These are phyloP conservation scores for Gossypium raimondii DNA, from an alignment of 345 rosid species.

Conservation along the genomic window DNA sequence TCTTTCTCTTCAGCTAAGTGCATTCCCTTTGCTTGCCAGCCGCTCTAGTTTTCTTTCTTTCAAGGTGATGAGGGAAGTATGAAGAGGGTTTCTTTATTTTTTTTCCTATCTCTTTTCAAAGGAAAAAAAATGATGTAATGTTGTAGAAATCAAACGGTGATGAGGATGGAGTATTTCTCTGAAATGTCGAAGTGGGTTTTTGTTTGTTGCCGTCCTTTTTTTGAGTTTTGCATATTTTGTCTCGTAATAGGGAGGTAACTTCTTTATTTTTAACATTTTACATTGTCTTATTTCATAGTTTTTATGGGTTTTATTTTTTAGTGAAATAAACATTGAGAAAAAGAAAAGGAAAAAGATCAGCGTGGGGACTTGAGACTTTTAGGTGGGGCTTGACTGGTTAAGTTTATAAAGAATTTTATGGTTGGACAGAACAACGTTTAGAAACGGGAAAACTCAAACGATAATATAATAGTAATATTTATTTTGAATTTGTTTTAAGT, in stretches of 20 bases:
- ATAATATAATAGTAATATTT: constrained; percentile 11
- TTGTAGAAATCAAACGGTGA: constrained; percentile 11
- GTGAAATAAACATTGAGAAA: constrained; percentile 17
- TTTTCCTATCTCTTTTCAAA: not conserved
- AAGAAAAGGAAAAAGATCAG: constrained; percentile 19
- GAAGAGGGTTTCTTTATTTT: not conserved
- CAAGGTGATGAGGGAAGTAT: not conserved
- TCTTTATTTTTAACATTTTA: constrained; percentile 9
- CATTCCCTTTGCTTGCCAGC: not conserved
- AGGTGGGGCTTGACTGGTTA: constrained; percentile 22
- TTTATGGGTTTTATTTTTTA: constrained; percentile 1
- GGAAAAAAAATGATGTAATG: constrained; percentile 12
- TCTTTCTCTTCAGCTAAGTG: constrained; percentile 12
- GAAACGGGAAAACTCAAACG: constrained; percentile 5
- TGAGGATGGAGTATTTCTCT: constrained; percentile 15
- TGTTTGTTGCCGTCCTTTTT: constrained; percentile 5
- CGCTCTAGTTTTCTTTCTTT: not conserved
- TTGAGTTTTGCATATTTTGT: constrained; percentile 10
- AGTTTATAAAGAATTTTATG: constrained; percentile 1
- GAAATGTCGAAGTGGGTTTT: constrained; percentile 17
- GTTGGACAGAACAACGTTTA: not conserved
- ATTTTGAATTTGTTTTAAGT: constrained; percentile 15
- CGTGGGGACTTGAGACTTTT: constrained; percentile 35
- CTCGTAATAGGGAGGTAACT: constrained; percentile 1
- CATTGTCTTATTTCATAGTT: not conserved